phyloP scores from a whole-genome alignment of 2,329 filamentous ascomycete genomes.

The Penicillium carneum region DNA sequence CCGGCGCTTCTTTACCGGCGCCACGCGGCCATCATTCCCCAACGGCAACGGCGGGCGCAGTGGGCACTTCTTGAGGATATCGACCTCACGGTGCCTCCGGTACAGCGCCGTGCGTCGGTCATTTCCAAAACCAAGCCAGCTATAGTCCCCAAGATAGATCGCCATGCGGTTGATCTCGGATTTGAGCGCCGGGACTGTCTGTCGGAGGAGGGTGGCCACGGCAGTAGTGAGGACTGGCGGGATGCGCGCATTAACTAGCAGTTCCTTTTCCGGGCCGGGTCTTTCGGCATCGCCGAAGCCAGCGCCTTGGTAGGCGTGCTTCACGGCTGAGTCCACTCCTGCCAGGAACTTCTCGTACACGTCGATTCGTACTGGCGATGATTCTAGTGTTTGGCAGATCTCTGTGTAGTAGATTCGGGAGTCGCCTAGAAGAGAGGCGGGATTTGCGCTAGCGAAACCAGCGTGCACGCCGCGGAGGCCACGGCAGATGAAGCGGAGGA shows the following conservation, averaged over 20 bases:
- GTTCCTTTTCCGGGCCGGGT: slow-evolving; percentile 59
- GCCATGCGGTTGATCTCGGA: slow-evolving; percentile 68
- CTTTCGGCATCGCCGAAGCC: slow-evolving; percentile 56
- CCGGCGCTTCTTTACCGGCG: slow-evolving; percentile 48
- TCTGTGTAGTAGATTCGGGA: slow-evolving; percentile 57
- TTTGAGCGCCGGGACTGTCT: slow-evolving; percentile 63
- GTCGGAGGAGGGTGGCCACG: slow-evolving; percentile 58
- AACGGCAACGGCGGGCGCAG: slow-evolving; percentile 29
- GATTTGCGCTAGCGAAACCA: slow-evolving; percentile 47
- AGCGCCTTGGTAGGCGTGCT: slow-evolving; percentile 61
- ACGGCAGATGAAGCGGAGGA: slow-evolving; percentile 73
- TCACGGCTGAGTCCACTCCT: slow-evolving; percentile 72
- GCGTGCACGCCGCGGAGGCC: slow-evolving; percentile 66
- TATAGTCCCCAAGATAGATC: slow-evolving; percentile 76
- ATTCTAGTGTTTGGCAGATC: slow-evolving; percentile 61
- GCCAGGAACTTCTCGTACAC: slow-evolving; percentile 70
- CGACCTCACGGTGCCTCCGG: slow-evolving; percentile 65
- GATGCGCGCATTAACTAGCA: slow-evolving; percentile 61
- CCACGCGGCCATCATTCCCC: slow-evolving; percentile 18
- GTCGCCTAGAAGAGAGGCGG: slow-evolving; percentile 50
- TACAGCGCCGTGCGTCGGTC: slow-evolving; percentile 66
- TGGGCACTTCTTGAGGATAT: slow-evolving; percentile 62
- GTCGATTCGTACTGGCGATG: slow-evolving; percentile 64
- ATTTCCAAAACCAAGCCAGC: slow-evolving; percentile 70
- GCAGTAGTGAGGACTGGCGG: slow-evolving; percentile 60